Conservation (phyloP, 2,329 filamentous ascomycete genomes). For the Cyphellophora attinorum region DNA sequence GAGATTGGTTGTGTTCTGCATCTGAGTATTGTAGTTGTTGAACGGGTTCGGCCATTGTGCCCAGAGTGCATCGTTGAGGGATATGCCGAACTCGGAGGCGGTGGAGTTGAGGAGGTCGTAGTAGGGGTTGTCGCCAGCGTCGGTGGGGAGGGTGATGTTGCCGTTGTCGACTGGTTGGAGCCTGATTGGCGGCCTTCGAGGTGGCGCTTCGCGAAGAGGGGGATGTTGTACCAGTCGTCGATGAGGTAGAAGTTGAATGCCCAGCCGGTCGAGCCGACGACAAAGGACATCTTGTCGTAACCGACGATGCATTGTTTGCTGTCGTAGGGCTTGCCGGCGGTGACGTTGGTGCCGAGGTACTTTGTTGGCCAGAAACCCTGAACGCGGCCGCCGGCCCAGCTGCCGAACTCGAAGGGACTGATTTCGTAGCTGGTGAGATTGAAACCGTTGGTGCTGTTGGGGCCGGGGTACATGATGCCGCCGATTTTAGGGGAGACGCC, state of each 20-base stretch:
- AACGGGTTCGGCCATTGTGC: slow-evolving; percentile 12
- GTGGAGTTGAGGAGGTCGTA: slow-evolving; percentile 7
- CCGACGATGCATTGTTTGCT: slow-evolving; percentile 4
- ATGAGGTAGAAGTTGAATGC: slow-evolving; percentile 10
- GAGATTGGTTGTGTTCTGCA: slow-evolving; percentile 2
- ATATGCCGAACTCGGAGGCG: slow-evolving; percentile 3
- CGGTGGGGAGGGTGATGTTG: slow-evolving; percentile 3
- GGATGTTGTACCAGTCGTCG: slow-evolving; percentile 8
- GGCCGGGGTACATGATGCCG: slow-evolving; percentile 7
- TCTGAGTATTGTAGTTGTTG: slow-evolving; percentile 5
- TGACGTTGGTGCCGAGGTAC: slow-evolving; percentile 8
- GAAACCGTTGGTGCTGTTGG: slow-evolving; percentile 4
- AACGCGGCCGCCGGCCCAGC: slow-evolving; percentile 8
- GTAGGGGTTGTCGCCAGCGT: slow-evolving; percentile 4
- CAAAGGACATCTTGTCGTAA: slow-evolving; percentile 7
- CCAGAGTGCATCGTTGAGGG: slow-evolving; percentile 7
- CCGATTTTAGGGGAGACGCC: slow-evolving; percentile 4
- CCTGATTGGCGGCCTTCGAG: slow-evolving; percentile 1
- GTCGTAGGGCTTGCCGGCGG: slow-evolving; percentile 3
- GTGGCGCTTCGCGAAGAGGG: slow-evolving; percentile 7
- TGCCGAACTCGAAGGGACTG: slow-evolving; percentile 11
- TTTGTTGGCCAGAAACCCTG: slow-evolving; percentile 10
- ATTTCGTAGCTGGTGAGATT: slow-evolving; percentile 8
- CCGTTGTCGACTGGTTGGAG: too few relatives aligned
- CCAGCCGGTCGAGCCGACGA: slow-evolving; percentile 6